Conservation (phyloP, 202 grass and related monocot species). For the Saccharum hybrid region DNA sequence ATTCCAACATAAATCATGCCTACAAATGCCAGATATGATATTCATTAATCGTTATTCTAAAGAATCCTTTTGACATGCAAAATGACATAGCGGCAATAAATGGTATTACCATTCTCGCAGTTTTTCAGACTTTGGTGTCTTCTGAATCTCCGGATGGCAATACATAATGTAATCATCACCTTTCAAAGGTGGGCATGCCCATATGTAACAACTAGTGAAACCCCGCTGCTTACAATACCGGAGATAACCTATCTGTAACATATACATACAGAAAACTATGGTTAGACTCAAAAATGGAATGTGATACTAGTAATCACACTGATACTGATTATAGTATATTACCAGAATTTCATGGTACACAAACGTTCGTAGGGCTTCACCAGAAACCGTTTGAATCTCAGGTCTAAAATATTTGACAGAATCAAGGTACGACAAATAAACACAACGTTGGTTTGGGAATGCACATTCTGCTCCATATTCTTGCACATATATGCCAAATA, state of each 20-base stretch:
- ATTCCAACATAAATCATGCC: slow-evolving; percentile 44
- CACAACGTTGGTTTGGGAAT: slow-evolving; percentile 81
- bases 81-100: slow-evolving; percentile 24
- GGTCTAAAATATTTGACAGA: slow-evolving; percentile 98
- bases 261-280: slow-evolving; percentile 19
- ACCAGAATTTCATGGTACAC: slow-evolving; percentile 99
- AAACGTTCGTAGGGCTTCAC: slow-evolving; percentile 85
- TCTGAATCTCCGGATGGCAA: slow-evolving; percentile 99
- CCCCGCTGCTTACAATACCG: slow-evolving; percentile 89
- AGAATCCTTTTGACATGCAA: background rate
- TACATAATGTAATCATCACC: slow-evolving; percentile 99
- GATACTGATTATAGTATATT: slow-evolving; percentile 33
- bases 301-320: background rate
- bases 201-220: slow-evolving; percentile 99
- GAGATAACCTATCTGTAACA: slow-evolving; percentile 84
- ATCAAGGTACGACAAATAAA: slow-evolving; percentile 97
- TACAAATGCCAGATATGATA: slow-evolving; percentile 16
- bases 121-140: slow-evolving; percentile 94
- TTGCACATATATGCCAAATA: slow-evolving; percentile 98
- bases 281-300: slow-evolving; percentile 1
- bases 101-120: slow-evolving; percentile 74
- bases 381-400: slow-evolving; percentile 78
- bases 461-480: slow-evolving; percentile 85
- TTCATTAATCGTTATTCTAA: slow-evolving; percentile 24
- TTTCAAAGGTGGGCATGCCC: slow-evolving; percentile 91